Percentiles rank a stretch among this genome's conserved stretches.
These are phyloP conservation scores for Poronia punctata DNA, from an alignment of 495 filamentous ascomycete genomes.

Conservation along the genomic window DNA sequence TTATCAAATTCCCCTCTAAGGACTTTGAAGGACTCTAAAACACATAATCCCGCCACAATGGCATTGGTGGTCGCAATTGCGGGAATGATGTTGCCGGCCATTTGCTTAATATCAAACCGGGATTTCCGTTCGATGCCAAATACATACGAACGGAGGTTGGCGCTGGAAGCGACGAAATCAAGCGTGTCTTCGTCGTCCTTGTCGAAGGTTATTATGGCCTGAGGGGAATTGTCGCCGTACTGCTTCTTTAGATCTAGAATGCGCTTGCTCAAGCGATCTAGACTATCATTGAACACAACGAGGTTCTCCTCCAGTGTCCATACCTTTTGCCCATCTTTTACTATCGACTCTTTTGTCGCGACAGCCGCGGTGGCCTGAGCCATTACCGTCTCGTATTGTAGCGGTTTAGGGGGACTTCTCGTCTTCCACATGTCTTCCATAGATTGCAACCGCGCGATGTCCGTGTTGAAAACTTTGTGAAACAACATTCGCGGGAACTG, in stretches of 20 bases:
- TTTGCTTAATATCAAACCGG: slow-evolving; percentile 97
- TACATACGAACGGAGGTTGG: slow-evolving; percentile 76
- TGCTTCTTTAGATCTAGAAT: slow-evolving; percentile 51
- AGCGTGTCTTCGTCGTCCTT: slow-evolving; percentile 96
- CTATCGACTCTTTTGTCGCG: slow-evolving; percentile 45
- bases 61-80: slow-evolving; percentile 98
- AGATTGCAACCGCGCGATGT: slow-evolving; percentile 73
- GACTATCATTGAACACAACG: slow-evolving; percentile 76
- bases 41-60: slow-evolving; percentile 88
- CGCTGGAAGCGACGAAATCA: slow-evolving; percentile 86
- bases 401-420: slow-evolving; percentile 61
- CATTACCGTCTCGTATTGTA: slow-evolving; percentile 53
- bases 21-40: slow-evolving; percentile 89
- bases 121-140: slow-evolving; percentile 85
- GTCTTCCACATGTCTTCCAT: slow-evolving; percentile 98
- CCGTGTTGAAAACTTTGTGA: slow-evolving; percentile 83
- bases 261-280: slow-evolving; percentile 68
- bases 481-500: slow-evolving; percentile 80
- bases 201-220: slow-evolving; percentile 76
- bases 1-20: slow-evolving; percentile 63
- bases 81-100: slow-evolving; percentile 98
- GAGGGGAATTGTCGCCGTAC: slow-evolving; percentile 37
- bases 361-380: slow-evolving; percentile 40
- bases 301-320: slow-evolving; percentile 82
- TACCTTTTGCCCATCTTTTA: slow-evolving; percentile 62